These are phyloP conservation scores for Inga laurina DNA, from an alignment of 306 rosid species.

Conservation along the genomic window DNA sequence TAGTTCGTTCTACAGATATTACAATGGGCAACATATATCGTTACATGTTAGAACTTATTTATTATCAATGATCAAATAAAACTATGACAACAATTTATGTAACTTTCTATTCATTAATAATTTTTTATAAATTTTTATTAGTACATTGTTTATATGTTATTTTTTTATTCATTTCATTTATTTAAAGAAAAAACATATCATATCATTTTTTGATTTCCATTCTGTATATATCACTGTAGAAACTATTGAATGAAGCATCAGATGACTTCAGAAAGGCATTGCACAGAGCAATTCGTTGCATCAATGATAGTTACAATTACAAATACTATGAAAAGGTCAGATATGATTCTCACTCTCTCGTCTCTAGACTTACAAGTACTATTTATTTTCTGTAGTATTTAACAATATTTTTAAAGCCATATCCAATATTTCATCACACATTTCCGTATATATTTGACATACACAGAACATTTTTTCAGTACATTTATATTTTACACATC, in stretches of 20 bases:
- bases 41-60: background rate
- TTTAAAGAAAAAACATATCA: too few relatives aligned
- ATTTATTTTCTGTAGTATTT: too few relatives aligned
- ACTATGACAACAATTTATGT: background rate
- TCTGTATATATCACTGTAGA: constrained; percentile 35
- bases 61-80: background rate
- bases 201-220: background rate
- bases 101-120: background rate
- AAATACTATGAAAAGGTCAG: constrained; percentile 84
- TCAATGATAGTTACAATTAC: constrained; percentile 57
- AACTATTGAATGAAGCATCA: constrained; percentile 49
- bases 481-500: too few relatives aligned
- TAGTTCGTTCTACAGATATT: too few relatives aligned
- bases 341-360: background rate
- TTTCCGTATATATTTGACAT: too few relatives aligned
- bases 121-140: background rate
- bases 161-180: background rate
- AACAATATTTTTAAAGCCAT: background rate
- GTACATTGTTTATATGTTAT: background rate
- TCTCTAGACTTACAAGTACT: background rate
- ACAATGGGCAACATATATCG: too few relatives aligned
- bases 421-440: background rate
- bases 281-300: constrained; percentile 60
- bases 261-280: constrained; percentile 58
- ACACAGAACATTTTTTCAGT: too few relatives aligned